These are phyloP conservation scores for Fusarium nanum DNA, from an alignment of 2,329 filamentous ascomycete genomes.

Conservation along the genomic window DNA sequence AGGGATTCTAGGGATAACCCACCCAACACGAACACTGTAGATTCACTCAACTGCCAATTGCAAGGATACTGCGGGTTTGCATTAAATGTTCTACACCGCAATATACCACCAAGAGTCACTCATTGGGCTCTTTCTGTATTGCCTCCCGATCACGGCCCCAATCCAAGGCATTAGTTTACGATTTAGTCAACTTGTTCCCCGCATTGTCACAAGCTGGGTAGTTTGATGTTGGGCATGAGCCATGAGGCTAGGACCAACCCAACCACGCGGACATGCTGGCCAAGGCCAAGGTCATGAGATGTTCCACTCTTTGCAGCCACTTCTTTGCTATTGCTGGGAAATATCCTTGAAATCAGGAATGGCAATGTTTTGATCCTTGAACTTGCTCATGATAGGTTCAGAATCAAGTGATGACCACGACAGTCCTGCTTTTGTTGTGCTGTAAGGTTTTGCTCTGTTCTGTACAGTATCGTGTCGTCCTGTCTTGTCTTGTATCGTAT, in stretches of 20 bases:
- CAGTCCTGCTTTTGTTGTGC: background rate
- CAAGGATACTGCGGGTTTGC: background rate
- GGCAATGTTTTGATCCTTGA: slow-evolving; percentile 19
- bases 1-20: background rate
- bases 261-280: slow-evolving; percentile 29
- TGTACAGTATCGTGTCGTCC: background rate
- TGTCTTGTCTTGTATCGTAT: background rate
- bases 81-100: slow-evolving; percentile 28
- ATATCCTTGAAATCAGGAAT: slow-evolving; percentile 13
- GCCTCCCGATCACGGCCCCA: slow-evolving; percentile 19
- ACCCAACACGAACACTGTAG: slow-evolving; percentile 4
- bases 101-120: slow-evolving; percentile 29
- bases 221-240: slow-evolving; percentile 34
- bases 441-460: background rate
- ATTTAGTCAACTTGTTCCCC: slow-evolving; percentile 19
- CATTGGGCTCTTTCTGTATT: background rate
- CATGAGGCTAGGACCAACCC: slow-evolving; percentile 31
- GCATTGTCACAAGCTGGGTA: slow-evolving; percentile 30
- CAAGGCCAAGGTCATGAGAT: slow-evolving; percentile 35
- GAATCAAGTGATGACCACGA: slow-evolving; percentile 27
- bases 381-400: background rate
- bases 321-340: background rate
- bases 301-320: slow-evolving; percentile 18
- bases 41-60: background rate
- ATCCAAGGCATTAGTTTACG: slow-evolving; percentile 3